These are phyloP conservation scores for Podila epigama DNA, from an alignment of 192 early-diverging fungal genomes.

Conservation along the genomic window DNA sequence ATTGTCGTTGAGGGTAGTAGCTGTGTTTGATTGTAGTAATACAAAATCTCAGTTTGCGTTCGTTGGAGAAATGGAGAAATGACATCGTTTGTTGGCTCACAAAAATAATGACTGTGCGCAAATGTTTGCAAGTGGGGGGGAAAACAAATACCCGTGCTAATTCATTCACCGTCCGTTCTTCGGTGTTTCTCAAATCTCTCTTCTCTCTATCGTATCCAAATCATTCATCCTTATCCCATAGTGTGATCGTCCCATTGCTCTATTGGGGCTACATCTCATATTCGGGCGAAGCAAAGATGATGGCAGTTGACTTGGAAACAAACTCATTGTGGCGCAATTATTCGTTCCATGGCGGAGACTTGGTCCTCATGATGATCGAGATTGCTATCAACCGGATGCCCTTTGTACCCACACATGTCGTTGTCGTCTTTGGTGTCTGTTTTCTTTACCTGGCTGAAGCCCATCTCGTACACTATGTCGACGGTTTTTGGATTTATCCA, in stretches of 20 bases:
- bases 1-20: no score
- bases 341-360: constrained; percentile 42
- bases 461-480: constrained; percentile 18
- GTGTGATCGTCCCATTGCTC: constrained; percentile 34
- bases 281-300: constrained; percentile 7
- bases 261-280: constrained; percentile 28
- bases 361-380: constrained; percentile 26
- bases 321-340: constrained; percentile 33
- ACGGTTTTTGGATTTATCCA: constrained; percentile 44
- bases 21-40: no score
- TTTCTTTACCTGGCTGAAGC: constrained; percentile 31
- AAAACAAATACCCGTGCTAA: no score
- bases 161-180: no score
- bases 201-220: not conserved
- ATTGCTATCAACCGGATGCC: constrained; percentile 38
- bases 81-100: no score
- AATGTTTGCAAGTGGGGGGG: no score
- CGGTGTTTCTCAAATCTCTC: not conserved
- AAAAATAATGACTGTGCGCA: constrained; percentile 14
- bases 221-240: not conserved
- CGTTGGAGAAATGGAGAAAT: no score
- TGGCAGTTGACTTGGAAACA: constrained; percentile 13
- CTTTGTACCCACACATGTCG: constrained; percentile 24
- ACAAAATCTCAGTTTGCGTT: no score
- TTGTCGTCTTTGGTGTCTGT: constrained; percentile 18